These are phyloP conservation scores for Boletus tylopilopsis DNA, from an alignment of 768 basidiomycete species.

Conservation along the genomic window DNA sequence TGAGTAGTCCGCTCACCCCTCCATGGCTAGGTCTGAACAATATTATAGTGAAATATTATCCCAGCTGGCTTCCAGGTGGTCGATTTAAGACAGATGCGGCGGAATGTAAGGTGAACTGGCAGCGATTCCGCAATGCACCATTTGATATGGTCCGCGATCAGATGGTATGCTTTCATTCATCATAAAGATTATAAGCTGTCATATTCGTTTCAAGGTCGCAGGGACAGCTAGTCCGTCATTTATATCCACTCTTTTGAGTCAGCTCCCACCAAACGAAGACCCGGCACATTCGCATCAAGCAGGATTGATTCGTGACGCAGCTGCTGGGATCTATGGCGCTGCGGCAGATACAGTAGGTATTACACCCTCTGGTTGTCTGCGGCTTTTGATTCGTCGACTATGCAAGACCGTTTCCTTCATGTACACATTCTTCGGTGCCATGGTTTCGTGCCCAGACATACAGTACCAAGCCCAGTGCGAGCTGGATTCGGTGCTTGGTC, in stretches of 20 bases:
- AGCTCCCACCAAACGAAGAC: constrained; percentile 8
- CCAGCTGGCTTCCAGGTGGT: constrained; percentile 13
- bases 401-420: constrained; percentile 8
- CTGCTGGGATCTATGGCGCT: constrained; percentile 7
- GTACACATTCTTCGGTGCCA: constrained; percentile 9
- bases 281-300: constrained; percentile 1
- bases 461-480: constrained; percentile 11
- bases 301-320: constrained; percentile 12
- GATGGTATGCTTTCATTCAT: constrained; percentile 2
- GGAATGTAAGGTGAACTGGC: background rate
- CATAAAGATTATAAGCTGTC: background rate
- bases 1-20: background rate
- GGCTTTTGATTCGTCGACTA: background rate
- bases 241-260: constrained; percentile 8
- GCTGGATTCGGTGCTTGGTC: constrained; percentile 9
- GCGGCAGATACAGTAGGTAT: constrained; percentile 14
- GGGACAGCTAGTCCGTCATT: constrained; percentile 9
- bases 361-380: no score
- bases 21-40: background rate
- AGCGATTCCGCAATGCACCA: constrained; percentile 1
- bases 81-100: constrained; percentile 4
- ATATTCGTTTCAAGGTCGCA: background rate
- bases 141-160: constrained; percentile 7
- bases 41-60: constrained; percentile 9
- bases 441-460: constrained; percentile 11